Evolutionary conservation across 164 flowering plant genomes (phyloP).

Genomic region (Liquidambar formosana): DNA sequence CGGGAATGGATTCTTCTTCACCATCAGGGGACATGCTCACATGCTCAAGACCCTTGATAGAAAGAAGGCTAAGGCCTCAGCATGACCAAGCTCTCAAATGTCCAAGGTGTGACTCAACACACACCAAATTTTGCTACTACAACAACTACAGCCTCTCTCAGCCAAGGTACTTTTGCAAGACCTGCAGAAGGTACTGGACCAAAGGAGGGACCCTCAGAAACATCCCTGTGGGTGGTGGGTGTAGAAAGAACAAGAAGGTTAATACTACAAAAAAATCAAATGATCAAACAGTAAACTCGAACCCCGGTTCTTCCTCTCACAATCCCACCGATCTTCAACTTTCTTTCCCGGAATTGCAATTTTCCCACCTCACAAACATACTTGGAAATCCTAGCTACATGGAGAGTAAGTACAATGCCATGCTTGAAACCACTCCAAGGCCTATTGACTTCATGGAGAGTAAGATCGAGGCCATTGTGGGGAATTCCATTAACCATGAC

Average conservation of each 20-base stretch:
- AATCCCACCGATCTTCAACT: constrained; percentile 51
- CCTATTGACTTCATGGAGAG: constrained; percentile 52
- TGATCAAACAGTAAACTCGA: too few species aligned
- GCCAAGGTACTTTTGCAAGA: constrained; percentile 84
- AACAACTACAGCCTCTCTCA: constrained; percentile 86
- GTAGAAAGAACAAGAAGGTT: constrained; percentile 62
- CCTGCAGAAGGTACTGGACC: constrained; percentile 85
- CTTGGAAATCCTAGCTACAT: constrained; percentile 22
- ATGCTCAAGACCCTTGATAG: constrained; percentile 53
- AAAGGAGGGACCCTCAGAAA: constrained; percentile 79
- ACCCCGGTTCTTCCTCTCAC: too few species aligned
- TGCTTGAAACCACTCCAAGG: constrained; percentile 35
- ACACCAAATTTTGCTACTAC: constrained; percentile 86
- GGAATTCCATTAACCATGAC: constrained; percentile 35
- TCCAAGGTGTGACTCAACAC: constrained; percentile 77
- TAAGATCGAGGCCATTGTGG: constrained; percentile 35
- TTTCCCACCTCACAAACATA: constrained; percentile 34
- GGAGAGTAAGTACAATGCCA: too few species aligned
- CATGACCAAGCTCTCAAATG: constrained; percentile 74
- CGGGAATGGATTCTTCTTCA: constrained; percentile 54
- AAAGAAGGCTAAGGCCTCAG: constrained; percentile 63
- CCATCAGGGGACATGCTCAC: constrained; percentile 53
- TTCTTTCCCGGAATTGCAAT: constrained; percentile 46
- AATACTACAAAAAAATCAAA: constrained; percentile 32
- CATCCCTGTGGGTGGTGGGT: constrained; percentile 85